These are phyloP conservation scores for Lolium rigidum DNA, from an alignment of 176 grass and related monocot species.

Conservation along the genomic window DNA sequence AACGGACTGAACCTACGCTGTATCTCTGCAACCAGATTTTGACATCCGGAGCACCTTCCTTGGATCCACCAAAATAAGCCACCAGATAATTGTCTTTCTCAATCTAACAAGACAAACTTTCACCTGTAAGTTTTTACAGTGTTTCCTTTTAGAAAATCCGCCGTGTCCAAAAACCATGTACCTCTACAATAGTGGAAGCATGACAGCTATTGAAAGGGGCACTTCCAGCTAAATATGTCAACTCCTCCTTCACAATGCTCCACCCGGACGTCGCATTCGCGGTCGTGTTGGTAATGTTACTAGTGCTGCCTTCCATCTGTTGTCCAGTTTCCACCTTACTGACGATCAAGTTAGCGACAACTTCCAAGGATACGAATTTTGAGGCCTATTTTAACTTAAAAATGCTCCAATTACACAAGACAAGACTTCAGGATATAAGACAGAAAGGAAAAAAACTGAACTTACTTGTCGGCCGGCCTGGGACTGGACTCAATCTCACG, in stretches of 20 bases:
- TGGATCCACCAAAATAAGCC: constrained; percentile 90
- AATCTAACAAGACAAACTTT: constrained; percentile 55
- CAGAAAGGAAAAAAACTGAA: constrained; percentile 17
- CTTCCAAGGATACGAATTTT: neutral
- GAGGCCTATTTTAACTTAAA: constrained; percentile 18
- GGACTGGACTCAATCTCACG: constrained; percentile 10
- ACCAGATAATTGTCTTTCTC: constrained; percentile 65
- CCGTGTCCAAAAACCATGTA: constrained; percentile 18
- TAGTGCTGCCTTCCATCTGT: constrained; percentile 28
- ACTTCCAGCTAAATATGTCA: constrained; percentile 47
- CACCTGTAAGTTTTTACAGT: neutral
- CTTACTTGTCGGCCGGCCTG: constrained; percentile 16
- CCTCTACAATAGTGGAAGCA: constrained; percentile 83
- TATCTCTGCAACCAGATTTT: constrained; percentile 97
- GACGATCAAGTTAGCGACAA: constrained; percentile 9
- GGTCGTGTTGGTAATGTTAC: constrained; percentile 36
- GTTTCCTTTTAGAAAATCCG: neutral
- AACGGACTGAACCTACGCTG: constrained; percentile 58
- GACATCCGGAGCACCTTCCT: constrained; percentile 84
- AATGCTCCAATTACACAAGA: constrained; percentile 24
- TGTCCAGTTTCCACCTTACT: constrained; percentile 23
- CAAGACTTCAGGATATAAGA: neutral
- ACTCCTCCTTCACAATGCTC: constrained; percentile 64
- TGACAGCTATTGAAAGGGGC: constrained; percentile 72
- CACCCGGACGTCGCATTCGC: constrained; percentile 45